Conservation (phyloP, 306 rosid species). For the Malus fusca region DNA sequence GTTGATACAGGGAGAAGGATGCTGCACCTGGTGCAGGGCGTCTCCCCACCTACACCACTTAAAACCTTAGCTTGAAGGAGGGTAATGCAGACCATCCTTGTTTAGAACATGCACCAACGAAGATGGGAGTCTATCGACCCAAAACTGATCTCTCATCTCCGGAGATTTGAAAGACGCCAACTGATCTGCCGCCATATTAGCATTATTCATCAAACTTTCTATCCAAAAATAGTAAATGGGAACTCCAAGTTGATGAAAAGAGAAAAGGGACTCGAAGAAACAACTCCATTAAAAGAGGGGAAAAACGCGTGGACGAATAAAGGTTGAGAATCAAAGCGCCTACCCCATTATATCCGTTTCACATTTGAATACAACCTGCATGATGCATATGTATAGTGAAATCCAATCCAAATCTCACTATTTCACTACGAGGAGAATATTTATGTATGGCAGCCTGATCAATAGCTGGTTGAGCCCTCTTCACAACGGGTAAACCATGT, state of each 20-base stretch:
- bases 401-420: background rate
- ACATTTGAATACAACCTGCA: background rate
- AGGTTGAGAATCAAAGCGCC: slow-evolving; percentile 24
- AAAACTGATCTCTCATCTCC: too few relatives aligned
- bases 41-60: too few relatives aligned
- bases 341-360: background rate
- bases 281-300: slow-evolving; percentile 2
- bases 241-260: slow-evolving; percentile 10
- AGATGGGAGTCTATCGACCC: too few relatives aligned
- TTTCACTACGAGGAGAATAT: too few relatives aligned
- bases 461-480: background rate
- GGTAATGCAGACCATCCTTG: too few relatives aligned
- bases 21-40: too few relatives aligned
- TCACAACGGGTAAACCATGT: fast-evolving
- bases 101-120: too few relatives aligned
- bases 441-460: too few relatives aligned
- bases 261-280: slow-evolving; percentile 1
- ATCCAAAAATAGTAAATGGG: slow-evolving; percentile 26
- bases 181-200: too few relatives aligned
- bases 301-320: slow-evolving; percentile 29
- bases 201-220: background rate
- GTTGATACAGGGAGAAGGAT: too few relatives aligned
- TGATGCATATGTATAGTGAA: background rate
- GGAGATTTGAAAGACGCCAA: too few relatives aligned
- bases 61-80: too few relatives aligned